These are phyloP conservation scores for Solanum chmielewskii DNA, from an alignment of 257 asterid genomes.

Conservation along the genomic window DNA sequence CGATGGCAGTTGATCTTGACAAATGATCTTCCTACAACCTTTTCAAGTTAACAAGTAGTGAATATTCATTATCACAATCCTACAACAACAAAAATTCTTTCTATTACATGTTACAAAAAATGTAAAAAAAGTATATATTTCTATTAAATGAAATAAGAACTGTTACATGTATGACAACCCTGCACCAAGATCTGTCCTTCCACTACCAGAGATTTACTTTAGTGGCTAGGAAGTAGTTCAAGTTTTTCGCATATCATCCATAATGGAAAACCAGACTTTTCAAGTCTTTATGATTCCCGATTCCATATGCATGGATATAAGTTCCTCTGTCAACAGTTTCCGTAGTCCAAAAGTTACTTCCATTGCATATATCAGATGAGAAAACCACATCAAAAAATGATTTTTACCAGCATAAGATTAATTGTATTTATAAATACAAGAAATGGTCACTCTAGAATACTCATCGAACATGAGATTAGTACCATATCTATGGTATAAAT, in stretches of 20 bases:
- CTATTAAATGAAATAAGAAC: no score
- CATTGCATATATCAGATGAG: constrained; percentile 63
- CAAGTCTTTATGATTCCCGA: constrained; percentile 55
- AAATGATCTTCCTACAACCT: no score
- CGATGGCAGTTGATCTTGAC: no score
- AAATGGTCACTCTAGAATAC: constrained; percentile 47
- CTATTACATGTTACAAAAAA: no score
- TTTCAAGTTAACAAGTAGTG: no score
- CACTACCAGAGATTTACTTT: no score
- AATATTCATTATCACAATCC: no score
- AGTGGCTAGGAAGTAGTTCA: constrained; percentile 39
- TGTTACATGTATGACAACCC: background rate
- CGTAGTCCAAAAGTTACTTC: constrained; percentile 67
- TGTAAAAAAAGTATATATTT: background rate
- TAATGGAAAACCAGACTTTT: constrained; percentile 28
- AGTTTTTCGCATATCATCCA: constrained; percentile 36
- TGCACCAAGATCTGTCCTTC: constrained; percentile 33
- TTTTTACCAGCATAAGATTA: background rate
- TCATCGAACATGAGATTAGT: no score
- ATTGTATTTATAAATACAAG: constrained; percentile 6
- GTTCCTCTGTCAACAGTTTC: constrained; percentile 71
- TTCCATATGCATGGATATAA: constrained; percentile 47
- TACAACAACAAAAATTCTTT: no score
- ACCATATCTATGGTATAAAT: no score
- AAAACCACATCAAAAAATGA: constrained; percentile 7